These are phyloP conservation scores for Crithidia fasciculata DNA, from an alignment of 208 protist species.

Conservation along the genomic window DNA sequence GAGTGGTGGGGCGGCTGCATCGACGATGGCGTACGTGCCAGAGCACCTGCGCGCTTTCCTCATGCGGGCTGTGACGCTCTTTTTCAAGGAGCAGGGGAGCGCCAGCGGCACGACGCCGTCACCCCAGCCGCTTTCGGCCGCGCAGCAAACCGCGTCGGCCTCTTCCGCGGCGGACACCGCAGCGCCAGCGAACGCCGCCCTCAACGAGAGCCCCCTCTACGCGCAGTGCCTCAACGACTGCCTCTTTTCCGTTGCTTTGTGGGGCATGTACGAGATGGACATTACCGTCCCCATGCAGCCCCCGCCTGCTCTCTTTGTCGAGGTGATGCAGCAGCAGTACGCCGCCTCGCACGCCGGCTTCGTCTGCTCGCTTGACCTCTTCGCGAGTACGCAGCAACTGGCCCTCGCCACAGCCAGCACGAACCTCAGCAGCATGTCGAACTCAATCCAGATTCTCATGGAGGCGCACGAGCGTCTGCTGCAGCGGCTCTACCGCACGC, in stretches of 20 bases:
- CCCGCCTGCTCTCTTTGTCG: conserved; percentile 24
- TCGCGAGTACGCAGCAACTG: conserved; percentile 37
- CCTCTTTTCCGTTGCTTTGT: conserved; percentile 33
- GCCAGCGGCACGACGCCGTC: not conserved
- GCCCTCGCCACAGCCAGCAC: conserved; percentile 25
- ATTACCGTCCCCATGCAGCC: conserved; percentile 33
- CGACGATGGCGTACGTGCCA: conserved; percentile 13
- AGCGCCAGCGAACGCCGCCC: not conserved
- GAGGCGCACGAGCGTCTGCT: conserved; percentile 33
- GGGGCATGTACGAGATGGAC: conserved; percentile 39
- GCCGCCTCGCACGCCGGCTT: conserved; percentile 3
- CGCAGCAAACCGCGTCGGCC: too few species aligned
- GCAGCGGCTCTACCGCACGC: conserved; percentile 20
- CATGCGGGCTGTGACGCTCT: conserved; percentile 28
- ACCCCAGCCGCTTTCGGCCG: not conserved
- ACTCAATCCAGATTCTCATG: conserved; percentile 26
- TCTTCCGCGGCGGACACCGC: not conserved
- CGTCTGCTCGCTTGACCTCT: conserved; percentile 30
- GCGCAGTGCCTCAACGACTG: conserved; percentile 40
- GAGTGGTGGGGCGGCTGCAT: not conserved
- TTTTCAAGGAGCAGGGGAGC: conserved; percentile 24
- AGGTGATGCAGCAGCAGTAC: conserved; percentile 29
- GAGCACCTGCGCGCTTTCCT: conserved; percentile 34
- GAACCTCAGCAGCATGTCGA: conserved; percentile 19
- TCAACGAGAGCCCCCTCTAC: conserved; percentile 27